These are phyloP conservation scores for Bidens hawaiensis DNA, from an alignment of 140 eudicot genomes.

Conservation along the genomic window DNA sequence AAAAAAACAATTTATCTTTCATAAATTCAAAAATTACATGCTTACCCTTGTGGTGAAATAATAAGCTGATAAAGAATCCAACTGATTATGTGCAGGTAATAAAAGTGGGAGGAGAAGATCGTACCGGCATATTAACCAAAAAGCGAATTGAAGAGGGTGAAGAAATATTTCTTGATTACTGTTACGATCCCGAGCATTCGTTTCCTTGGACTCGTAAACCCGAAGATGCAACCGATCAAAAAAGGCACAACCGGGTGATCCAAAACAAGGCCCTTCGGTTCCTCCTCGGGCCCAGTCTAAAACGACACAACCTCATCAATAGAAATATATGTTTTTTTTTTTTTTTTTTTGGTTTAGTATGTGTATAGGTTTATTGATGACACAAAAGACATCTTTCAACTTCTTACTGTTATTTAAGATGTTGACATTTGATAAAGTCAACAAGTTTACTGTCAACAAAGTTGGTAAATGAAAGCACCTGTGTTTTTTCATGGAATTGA, in stretches of 20 bases:
- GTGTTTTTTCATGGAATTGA: too few relatives aligned
- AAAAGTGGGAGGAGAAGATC: conserved; percentile 73
- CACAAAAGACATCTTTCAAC: too few relatives aligned
- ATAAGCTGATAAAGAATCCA: too few relatives aligned
- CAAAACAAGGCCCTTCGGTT: conserved; percentile 24
- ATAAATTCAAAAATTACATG: too few relatives aligned
- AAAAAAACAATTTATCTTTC: too few relatives aligned
- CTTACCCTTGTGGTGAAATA: too few relatives aligned
- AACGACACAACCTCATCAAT: conserved; percentile 49
- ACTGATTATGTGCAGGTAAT: conserved; percentile 39
- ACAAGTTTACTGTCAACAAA: too few relatives aligned
- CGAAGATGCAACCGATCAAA: conserved; percentile 44
- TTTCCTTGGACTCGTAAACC: conserved; percentile 77
- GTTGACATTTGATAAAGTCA: too few relatives aligned
- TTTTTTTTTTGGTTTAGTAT: background rate
- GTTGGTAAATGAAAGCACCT: too few relatives aligned
- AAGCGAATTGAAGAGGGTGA: conserved; percentile 54
- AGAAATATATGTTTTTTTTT: too few relatives aligned
- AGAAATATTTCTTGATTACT: conserved; percentile 71
- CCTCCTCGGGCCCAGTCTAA: conserved; percentile 44
- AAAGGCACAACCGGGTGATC: conserved; percentile 51
- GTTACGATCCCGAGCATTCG: conserved; percentile 52
- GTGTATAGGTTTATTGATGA: too few relatives aligned
- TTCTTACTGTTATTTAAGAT: too few relatives aligned
- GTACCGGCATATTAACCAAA: conserved; percentile 70